These are phyloP conservation scores for Scheffersomyces insectosa DNA, from an alignment of 1,139 yeast genomes.

Conservation along the genomic window DNA sequence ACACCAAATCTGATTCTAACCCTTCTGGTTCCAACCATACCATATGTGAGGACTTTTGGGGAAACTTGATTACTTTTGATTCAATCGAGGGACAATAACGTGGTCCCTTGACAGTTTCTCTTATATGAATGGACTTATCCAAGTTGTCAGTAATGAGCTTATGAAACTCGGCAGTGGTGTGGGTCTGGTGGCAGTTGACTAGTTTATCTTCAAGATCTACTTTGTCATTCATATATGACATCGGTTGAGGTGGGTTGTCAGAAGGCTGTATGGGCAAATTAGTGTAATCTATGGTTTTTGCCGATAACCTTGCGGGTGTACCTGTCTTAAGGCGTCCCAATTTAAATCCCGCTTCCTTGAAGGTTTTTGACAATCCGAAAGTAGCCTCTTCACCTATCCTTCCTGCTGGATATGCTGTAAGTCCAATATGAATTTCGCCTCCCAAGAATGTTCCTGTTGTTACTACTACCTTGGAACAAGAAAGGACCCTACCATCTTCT, in stretches of 20 bases:
- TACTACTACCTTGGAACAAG: constrained; percentile 70
- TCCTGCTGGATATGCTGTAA: constrained; percentile 81
- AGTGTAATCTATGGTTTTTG: constrained; percentile 67
- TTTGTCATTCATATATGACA: constrained; percentile 76
- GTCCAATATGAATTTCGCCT: constrained; percentile 92
- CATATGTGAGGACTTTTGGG: constrained; percentile 72
- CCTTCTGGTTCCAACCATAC: constrained; percentile 99
- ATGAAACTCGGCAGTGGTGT: constrained; percentile 77
- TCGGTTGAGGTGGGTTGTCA: constrained; percentile 81
- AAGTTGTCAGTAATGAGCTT: constrained; percentile 67
- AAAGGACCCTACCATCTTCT: constrained; percentile 62
- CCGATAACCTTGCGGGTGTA: constrained; percentile 87
- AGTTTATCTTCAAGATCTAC: constrained; percentile 63
- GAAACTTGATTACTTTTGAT: constrained; percentile 79
- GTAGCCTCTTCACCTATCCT: constrained; percentile 93
- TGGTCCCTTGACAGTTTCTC: constrained; percentile 96
- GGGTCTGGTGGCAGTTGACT: constrained; percentile 72
- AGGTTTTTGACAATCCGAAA: constrained; percentile 80
- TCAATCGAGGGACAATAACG: constrained; percentile 97
- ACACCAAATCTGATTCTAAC: constrained; percentile 74
- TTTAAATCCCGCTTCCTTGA: constrained; percentile 73
- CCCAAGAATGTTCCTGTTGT: constrained; percentile 96
- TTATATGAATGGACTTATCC: constrained; percentile 81
- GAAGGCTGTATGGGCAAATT: constrained; percentile 69
- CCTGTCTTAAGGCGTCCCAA: constrained; percentile 95